Evolutionary conservation across 202 grass and related monocot genomes (phyloP).

Genomic region (Digitaria exilis): DNA sequence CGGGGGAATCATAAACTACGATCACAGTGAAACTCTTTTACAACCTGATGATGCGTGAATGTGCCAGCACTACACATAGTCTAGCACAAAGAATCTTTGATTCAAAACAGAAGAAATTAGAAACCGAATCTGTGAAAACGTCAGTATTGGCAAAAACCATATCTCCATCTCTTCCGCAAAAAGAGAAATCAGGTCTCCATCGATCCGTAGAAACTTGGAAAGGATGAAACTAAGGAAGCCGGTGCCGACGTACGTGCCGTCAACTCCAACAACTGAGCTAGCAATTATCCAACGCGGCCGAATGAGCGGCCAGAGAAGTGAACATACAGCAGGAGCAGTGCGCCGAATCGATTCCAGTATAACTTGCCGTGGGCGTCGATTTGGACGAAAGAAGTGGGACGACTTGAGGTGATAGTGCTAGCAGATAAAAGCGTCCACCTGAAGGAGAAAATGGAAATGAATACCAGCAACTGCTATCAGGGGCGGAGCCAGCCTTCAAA

Average conservation of each 20-base stretch:
- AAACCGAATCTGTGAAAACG: neutral
- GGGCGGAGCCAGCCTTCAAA: too few relatives aligned
- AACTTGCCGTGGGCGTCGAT: neutral
- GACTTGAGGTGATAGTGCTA: neutral
- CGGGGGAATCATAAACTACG: neutral
- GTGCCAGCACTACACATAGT: neutral
- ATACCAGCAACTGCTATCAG: neutral
- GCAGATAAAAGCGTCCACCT: neutral
- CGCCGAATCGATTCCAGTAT: neutral
- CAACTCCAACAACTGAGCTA: neutral
- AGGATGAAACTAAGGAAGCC: neutral
- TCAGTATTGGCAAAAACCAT: too few relatives aligned
- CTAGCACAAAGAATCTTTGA: neutral
- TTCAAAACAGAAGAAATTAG: neutral
- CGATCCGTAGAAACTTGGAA: neutral
- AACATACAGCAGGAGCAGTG: conserved; percentile 2
- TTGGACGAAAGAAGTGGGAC: neutral
- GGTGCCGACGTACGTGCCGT: too few relatives aligned
- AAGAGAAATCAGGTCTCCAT: neutral
- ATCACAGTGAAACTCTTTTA: neutral
- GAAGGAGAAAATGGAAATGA: neutral
- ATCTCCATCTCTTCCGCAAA: neutral
- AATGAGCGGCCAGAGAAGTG: neutral
- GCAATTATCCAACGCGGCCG: neutral
- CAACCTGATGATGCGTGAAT: neutral